Evolutionary conservation across 148 eudicot species (phyloP).

Genomic region (Oxyria digyna): DNA sequence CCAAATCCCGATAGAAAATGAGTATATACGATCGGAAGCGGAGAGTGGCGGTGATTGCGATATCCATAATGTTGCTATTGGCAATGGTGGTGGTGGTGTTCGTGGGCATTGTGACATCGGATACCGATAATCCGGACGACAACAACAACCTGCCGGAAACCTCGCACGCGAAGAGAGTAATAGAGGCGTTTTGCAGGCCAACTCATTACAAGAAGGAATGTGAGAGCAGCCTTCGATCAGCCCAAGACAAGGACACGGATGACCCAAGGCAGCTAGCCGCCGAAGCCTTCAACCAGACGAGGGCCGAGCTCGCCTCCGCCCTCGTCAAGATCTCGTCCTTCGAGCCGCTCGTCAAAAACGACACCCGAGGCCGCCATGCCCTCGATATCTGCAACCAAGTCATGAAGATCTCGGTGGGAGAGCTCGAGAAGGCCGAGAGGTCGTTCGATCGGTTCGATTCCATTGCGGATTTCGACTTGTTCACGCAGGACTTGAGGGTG

Average conservation of each 20-base stretch:
- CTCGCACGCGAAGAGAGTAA: background rate
- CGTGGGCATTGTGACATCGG: constrained; percentile 3
- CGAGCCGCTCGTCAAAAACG: background rate
- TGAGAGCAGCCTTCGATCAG: background rate
- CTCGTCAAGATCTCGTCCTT: background rate
- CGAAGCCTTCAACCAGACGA: background rate
- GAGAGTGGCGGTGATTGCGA: constrained; percentile 13
- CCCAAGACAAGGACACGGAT: background rate
- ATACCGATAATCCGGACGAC: background rate
- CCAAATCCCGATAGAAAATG: too few relatives aligned
- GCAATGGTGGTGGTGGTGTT: constrained; percentile 22
- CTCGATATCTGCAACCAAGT: background rate
- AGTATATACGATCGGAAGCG: constrained; percentile 12
- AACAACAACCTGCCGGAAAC: background rate
- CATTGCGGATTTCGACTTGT: background rate
- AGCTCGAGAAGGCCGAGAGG: background rate
- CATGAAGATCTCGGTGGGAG: background rate
- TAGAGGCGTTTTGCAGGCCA: background rate
- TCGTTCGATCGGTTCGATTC: background rate
- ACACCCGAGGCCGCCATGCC: background rate
- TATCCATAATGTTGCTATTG: constrained; percentile 18
- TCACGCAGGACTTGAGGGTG: constrained; percentile 27
- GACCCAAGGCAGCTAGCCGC: background rate
- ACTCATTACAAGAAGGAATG: constrained; percentile 3
- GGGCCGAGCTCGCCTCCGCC: background rate